Conservation (phyloP, 495 filamentous ascomycete genomes). For the Penicillium diatomitis region DNA sequence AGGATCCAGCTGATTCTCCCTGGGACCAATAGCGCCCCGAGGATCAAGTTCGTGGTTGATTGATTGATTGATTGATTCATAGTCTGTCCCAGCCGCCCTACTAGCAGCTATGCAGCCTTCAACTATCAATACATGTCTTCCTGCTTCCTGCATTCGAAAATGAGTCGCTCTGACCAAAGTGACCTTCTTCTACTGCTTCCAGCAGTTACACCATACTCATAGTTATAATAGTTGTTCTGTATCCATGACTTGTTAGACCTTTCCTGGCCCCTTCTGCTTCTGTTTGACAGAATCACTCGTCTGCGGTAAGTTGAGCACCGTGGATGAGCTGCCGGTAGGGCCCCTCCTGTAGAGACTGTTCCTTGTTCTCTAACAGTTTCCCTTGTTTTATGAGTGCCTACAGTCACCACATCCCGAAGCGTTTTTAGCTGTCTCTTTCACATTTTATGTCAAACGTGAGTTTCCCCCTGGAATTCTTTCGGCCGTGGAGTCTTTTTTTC, state of each 20-base stretch:
- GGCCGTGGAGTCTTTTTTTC: too few species aligned
- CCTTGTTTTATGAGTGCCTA: too few species aligned
- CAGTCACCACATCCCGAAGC: too few species aligned
- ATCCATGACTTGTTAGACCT: not conserved
- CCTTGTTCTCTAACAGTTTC: too few species aligned
- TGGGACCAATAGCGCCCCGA: not conserved
- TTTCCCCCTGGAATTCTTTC: too few species aligned
- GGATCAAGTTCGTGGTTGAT: not conserved
- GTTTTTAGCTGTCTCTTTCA: too few species aligned
- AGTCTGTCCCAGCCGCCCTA: not conserved
- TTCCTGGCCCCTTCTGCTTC: conserved; percentile 1
- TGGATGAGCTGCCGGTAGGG: conserved; percentile 1
- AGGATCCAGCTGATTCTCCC: not conserved
- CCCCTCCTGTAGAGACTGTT: not conserved
- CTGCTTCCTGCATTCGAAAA: not conserved
- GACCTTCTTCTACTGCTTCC: not conserved
- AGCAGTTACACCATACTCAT: conserved; percentile 1
- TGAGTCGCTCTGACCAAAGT: too few species aligned
- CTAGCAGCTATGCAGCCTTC: not conserved
- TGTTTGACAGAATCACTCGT: conserved; percentile 1
- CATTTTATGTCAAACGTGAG: too few species aligned
- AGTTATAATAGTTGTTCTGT: conserved; percentile 1
- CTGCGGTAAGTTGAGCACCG: conserved; percentile 1
- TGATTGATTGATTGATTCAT: not conserved
- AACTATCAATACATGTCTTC: not conserved